A percentile compares a stretch with the other conserved stretches of the same genome.
Evolutionary conservation across 768 basidiomycete genomes (phyloP).

Genomic region (Gelatoporia subvermispora): DNA sequence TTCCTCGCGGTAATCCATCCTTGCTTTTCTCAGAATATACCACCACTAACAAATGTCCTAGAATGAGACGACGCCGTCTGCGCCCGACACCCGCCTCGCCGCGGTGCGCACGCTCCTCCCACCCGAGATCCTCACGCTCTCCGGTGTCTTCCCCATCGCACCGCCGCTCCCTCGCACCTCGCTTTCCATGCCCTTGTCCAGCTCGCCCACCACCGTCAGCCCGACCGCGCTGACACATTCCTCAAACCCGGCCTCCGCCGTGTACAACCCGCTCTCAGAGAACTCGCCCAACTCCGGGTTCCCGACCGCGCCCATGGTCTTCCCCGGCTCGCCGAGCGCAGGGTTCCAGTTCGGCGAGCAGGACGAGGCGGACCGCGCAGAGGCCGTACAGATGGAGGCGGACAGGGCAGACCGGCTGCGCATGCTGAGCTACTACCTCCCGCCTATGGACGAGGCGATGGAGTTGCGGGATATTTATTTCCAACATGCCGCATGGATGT

Average conservation of each 20-base stretch:
- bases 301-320: slow-evolving; percentile 26
- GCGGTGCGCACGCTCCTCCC: slow-evolving; percentile 54
- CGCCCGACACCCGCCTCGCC: slow-evolving; percentile 39
- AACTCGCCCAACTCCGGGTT: too few relatives aligned
- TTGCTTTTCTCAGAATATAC: not conserved
- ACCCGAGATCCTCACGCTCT: slow-evolving; percentile 56
- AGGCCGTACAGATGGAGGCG: slow-evolving; percentile 4
- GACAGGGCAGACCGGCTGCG: slow-evolving; percentile 41
- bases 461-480: slow-evolving; percentile 58
- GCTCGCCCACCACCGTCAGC: slow-evolving; percentile 15
- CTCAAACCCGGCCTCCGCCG: not conserved
- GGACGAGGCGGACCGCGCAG: slow-evolving; percentile 11
- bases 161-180: slow-evolving; percentile 33
- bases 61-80: slow-evolving; percentile 53
- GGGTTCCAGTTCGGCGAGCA: slow-evolving; percentile 18
- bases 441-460: slow-evolving; percentile 53
- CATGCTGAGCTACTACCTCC: slow-evolving; percentile 66
- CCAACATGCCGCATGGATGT: slow-evolving; percentile 70
- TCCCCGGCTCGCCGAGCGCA: slow-evolving; percentile 24
- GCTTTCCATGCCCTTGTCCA: slow-evolving; percentile 20
- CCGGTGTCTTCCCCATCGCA: slow-evolving; percentile 61
- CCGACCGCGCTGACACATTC: too few relatives aligned
- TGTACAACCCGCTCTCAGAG: slow-evolving; percentile 7
- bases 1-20: slow-evolving; percentile 60
- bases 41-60: slow-evolving; percentile 22